These are phyloP conservation scores for Cantharellus anzutake DNA, from an alignment of 768 basidiomycete genomes.

Conservation along the genomic window DNA sequence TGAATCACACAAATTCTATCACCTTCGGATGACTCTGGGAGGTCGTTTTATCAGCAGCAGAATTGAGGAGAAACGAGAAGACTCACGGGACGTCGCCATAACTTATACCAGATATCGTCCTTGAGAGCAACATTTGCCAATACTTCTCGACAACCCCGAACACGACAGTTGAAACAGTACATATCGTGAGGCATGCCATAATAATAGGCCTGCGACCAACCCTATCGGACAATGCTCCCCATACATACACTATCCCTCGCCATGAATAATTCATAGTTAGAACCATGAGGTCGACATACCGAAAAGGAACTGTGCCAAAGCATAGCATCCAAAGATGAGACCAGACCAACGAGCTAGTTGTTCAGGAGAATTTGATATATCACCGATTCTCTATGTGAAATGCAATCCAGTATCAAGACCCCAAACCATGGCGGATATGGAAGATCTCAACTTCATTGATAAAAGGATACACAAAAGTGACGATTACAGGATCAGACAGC, in stretches of 20 bases:
- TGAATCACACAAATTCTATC: not conserved
- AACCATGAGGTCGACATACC: not conserved
- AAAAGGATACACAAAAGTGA: constrained; percentile 17
- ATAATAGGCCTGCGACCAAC: constrained; percentile 19
- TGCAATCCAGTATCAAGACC: not conserved
- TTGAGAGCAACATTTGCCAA: constrained; percentile 5
- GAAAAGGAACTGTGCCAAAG: constrained; percentile 17
- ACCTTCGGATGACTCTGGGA: constrained; percentile 9
- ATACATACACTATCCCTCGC: not conserved
- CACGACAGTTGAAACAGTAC: constrained; percentile 12
- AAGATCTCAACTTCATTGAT: constrained; percentile 19
- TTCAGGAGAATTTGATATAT: constrained; percentile 9
- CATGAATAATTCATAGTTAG: not conserved
- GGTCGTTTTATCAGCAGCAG: not conserved
- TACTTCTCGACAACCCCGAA: constrained; percentile 8
- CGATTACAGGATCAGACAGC: constrained; percentile 5
- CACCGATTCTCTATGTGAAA: not conserved
- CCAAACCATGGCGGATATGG: not conserved
- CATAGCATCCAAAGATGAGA: constrained; percentile 17
- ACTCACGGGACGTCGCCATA: constrained; percentile 10
- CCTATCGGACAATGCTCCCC: constrained; percentile 11
- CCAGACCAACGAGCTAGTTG: constrained; percentile 19
- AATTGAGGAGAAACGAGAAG: not conserved
- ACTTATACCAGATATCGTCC: constrained; percentile 5
- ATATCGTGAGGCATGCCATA: constrained; percentile 14